Evolutionary conservation across 2,329 filamentous ascomycete genomes (phyloP).

Genomic region (Fusarium xyrophilum): DNA sequence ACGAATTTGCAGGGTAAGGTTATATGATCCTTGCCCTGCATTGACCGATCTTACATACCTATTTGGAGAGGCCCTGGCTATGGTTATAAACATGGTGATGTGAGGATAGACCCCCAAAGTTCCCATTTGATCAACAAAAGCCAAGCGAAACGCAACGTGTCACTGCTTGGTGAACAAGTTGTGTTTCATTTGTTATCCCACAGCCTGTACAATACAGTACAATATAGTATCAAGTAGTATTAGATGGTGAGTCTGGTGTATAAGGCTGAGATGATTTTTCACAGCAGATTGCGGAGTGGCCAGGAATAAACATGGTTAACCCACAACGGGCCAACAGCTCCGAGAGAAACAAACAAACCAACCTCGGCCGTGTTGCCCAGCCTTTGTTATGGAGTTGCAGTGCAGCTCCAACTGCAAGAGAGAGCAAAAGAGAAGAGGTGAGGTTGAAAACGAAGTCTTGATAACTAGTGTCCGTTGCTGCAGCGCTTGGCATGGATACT

Average conservation of each 20-base stretch:
- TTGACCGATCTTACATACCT: constrained; percentile 17
- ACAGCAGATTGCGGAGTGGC: not conserved
- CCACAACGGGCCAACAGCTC: constrained; percentile 10
- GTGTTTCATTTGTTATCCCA: not conserved
- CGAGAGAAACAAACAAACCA: not conserved
- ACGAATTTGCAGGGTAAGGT: not conserved
- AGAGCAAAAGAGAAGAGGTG: not conserved
- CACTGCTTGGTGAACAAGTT: not conserved
- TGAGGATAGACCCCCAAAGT: not conserved
- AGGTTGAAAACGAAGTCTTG: no score
- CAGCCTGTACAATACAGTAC: not conserved
- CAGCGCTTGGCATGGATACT: constrained; percentile 12
- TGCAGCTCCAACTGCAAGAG: not conserved
- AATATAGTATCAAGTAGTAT: not conserved
- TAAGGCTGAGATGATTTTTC: constrained; percentile 21
- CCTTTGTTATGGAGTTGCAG: constrained; percentile 9
- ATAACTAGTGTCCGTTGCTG: constrained; percentile 15
- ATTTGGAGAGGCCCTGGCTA: not conserved
- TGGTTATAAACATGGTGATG: not conserved
- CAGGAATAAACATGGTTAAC: not conserved
- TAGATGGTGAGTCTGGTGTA: not conserved
- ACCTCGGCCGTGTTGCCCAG: not conserved
- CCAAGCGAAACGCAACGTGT: constrained; percentile 19
- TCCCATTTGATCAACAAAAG: not conserved
- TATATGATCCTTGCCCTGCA: constrained; percentile 9